Base-by-base conservation (phyloP, 2,329 filamentous ascomycete species). In the Parasarocladium wereldwijsianum region DNA sequence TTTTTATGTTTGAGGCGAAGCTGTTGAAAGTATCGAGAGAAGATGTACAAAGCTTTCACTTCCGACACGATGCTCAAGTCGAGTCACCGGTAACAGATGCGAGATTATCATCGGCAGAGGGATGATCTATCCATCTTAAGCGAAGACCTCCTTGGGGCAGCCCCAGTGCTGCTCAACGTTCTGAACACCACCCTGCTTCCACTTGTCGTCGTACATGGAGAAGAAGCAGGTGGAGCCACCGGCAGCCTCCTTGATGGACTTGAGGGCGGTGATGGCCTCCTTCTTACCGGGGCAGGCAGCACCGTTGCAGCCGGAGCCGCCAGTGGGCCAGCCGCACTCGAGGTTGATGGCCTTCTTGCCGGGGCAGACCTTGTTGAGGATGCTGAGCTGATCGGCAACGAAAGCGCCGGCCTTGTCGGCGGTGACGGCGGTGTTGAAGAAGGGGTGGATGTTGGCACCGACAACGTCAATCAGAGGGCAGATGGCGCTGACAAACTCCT, bases 391-490 rank as follows among this genome's bases (percentile, higher is more conserved):
- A 43, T 63, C 49, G 40, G 64, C 58, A 43, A 86, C 80, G 53
- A 94, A 94, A 31, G 60, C 51, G 50, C 87, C 87, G 32, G 86
- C 85, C 29, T 67, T 47, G 4, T 56, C 45, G 36, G 85, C 69
- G 15, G 57, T 48, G 39, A 76, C 66, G 34, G 67, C 60, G 26
- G 71, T 50, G 65, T 92, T 92, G 78, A 94, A 96, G 78, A 80
- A 94, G 42, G 86, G 76, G 63, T 96, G 86, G 46, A 92, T 74
- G 68, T 94, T 93, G 56, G 73, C 75, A 55, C 77, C 81, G 21
- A 83, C 68, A 37, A 92, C 62, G 49, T 93, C 85, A 35, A 94
- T 65, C 44, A 65, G 68, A 20, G 47, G 44, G 68, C 87, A 94
- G 38, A 94, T 66, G 28, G 55, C 55, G 18, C 50, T 44, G 33